These are phyloP conservation scores for Hypoxylon sp. DNA, from an alignment of 2,329 filamentous ascomycete genomes.

Conservation along the genomic window DNA sequence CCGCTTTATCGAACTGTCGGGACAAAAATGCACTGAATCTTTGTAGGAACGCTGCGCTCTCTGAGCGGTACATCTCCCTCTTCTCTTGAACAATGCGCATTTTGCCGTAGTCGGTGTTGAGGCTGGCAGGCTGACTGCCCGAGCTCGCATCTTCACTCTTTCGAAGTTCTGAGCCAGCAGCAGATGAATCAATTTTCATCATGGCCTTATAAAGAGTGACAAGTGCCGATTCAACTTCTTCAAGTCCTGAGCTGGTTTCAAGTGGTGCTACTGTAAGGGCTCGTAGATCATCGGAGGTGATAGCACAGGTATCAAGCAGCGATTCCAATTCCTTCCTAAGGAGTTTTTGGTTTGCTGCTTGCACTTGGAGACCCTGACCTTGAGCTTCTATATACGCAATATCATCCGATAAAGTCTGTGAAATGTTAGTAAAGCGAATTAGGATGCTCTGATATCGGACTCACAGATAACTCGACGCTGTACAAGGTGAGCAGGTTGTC, in stretches of 20 bases:
- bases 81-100: conserved; percentile 97
- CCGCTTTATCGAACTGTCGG: conserved; percentile 82
- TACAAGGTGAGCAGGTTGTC: conserved; percentile 96
- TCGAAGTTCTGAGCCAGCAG: conserved; percentile 68
- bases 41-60: conserved; percentile 82
- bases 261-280: conserved; percentile 81
- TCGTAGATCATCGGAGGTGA: conserved; percentile 81
- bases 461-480: conserved; percentile 90
- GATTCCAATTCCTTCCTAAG: conserved; percentile 90
- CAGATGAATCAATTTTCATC: conserved; percentile 89
- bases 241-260: conserved; percentile 77
- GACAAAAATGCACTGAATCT: conserved; percentile 87
- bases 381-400: conserved; percentile 98
- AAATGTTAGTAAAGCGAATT: conserved; percentile 45
- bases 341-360: conserved; percentile 96
- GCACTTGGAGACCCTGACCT: conserved; percentile 95
- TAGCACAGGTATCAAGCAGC: conserved; percentile 91
- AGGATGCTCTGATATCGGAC: conserved; percentile 52
- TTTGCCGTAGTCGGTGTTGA: conserved; percentile 82
- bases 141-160: conserved; percentile 66
- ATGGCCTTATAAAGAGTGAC: conserved; percentile 92
- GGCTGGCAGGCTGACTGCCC: conserved; percentile 63
- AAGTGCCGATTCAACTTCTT: conserved; percentile 82
- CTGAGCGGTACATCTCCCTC: conserved; percentile 86
- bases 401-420: conserved; percentile 90